Evolutionary conservation across 352 stramenopile genomes (phyloP), one percentile per base, ranked within the genome.

Genomic region (Pythium monospermum): DNA sequence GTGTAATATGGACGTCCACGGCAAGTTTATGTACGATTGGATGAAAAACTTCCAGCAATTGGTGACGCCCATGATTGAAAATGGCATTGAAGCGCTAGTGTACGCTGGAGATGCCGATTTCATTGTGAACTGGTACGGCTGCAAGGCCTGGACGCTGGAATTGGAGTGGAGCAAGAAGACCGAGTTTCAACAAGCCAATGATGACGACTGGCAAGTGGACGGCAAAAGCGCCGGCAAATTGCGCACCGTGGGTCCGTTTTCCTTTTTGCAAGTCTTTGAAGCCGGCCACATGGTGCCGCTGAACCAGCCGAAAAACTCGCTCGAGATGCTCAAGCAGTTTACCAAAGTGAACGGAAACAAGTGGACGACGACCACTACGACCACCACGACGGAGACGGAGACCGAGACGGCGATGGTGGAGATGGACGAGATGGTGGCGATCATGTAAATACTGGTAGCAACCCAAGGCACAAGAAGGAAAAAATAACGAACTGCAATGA

Each of bases 51-150:
- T 97, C 66, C 76, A 96, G n/a, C 59, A 84, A 18, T 76, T 95
- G 15, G 69, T 98, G 22, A 73, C 72, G 11, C 84, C 92, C 8
- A 84, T 99, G 69, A 72, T 99, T 21, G 85, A 98, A 61, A 81
- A 73, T 36, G 93, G 80, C 57, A 70, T 98, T 47, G 73, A 81
- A 19, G 90, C 88, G 1, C 70, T 99, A 18, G 94, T 99, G 45
- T 99, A 99, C 75, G 91, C 93, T 22, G 96, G 96, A 42, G 96
- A 99, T 66, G 78, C 91, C 12, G 96, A 99, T 61, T 98, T 98
- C 54, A 98, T 99, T 53, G 97, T 95, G 43, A 99, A 99, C 66
- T 99, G 96, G 80, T 74, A 98, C 53, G 96, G 96, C 45, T 98
- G 97, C 69, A 83, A 96, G 66, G 95, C 94, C 1, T 99, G 95